Conservation (phyloP, 768 basidiomycete genomes). For the Crassisporium funariophilum region DNA sequence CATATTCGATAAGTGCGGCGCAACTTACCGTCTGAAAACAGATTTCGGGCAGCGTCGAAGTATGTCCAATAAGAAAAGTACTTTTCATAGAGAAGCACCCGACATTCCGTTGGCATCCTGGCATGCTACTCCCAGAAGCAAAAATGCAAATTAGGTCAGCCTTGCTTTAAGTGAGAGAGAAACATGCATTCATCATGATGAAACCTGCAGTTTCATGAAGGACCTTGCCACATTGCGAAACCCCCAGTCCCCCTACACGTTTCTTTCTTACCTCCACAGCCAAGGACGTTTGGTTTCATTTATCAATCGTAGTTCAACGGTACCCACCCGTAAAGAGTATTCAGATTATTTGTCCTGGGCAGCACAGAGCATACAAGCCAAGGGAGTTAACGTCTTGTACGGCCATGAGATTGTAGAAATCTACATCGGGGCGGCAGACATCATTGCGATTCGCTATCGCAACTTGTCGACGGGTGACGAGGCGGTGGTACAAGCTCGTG, state of each 20-base stretch:
- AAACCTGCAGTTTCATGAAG: slow-evolving; percentile 51
- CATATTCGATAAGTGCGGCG: background rate
- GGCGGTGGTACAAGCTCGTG: slow-evolving; percentile 38
- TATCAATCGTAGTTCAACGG: slow-evolving; percentile 53
- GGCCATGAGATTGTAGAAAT: slow-evolving; percentile 49
- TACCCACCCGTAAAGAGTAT: slow-evolving; percentile 55
- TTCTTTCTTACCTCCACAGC: slow-evolving; percentile 53
- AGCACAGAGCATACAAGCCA: slow-evolving; percentile 42
- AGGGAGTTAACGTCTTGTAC: slow-evolving; percentile 45
- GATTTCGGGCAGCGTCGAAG: background rate
- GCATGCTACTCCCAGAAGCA: slow-evolving; percentile 53
- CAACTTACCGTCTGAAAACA: slow-evolving; percentile 2
- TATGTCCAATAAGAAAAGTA: too few species aligned
- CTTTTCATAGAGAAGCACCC: slow-evolving; percentile 53
- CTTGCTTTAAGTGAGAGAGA: background rate
- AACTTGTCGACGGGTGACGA: slow-evolving; percentile 37
- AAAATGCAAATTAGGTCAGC: slow-evolving; percentile 55
- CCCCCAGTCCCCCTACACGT: slow-evolving; percentile 53
- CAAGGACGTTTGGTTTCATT: slow-evolving; percentile 51
- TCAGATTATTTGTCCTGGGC: slow-evolving; percentile 59
- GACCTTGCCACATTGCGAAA: slow-evolving; percentile 55
- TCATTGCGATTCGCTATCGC: slow-evolving; percentile 40
- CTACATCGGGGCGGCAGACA: slow-evolving; percentile 30
- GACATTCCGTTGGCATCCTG: slow-evolving; percentile 56
- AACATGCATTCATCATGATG: slow-evolving; percentile 2